Evolutionary conservation across 805 yeast genomes (phyloP), one percentile per base, ranked within the genome.

Genomic region (Lachancea sp.): DNA sequence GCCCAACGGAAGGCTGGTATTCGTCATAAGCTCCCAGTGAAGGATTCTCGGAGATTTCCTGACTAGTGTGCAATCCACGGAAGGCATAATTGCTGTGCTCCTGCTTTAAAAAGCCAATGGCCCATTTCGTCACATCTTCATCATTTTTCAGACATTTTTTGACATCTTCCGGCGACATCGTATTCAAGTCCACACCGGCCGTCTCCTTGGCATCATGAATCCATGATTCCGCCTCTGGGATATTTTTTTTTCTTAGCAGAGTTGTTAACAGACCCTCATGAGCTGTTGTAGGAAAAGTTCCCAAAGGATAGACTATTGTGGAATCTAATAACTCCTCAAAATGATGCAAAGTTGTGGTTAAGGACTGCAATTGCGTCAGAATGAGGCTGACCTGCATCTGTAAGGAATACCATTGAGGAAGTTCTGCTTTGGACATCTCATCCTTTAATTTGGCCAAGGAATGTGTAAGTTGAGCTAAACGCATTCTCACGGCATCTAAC

Each of bases 181-280:
- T 49, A 17, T 53, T 50, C 16, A 59, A 19, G 52, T 57, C 52
- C 58, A 69, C 41, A 18, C 59, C 66, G 2, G 63, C 53, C 12
- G 57, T 51, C 34, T 65, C 67, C 35, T 58, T 65, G 1, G 77
- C 77, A 17, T 67, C 63, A 29, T 72, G 71, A 7, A 89, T 76
- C 97, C 98, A 91, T 38, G 79, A 85, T 42, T 81, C 85, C 2
- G 91, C 95, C 50, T 90, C 97, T 0, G 99, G 98, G 10, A 86
- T 69, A 41, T 83, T 82, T 60, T 90, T 91, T 61, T 90, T 93
- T 47, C 98, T 74, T 48, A 93, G 64, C 48, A 93, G 69, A 0
- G 97, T 89, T 0, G 95, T 85, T 41, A 90, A 67, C 30, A 93
- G 71, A 2, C 88, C 85, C 56, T 85, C 90, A 51, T 86, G 90